Percentiles rank a stretch among this genome's conserved stretches.
phyloP scores from a whole-genome alignment of 768 basidiomycete genomes.

The Hortiboletus flavorubellus region DNA sequence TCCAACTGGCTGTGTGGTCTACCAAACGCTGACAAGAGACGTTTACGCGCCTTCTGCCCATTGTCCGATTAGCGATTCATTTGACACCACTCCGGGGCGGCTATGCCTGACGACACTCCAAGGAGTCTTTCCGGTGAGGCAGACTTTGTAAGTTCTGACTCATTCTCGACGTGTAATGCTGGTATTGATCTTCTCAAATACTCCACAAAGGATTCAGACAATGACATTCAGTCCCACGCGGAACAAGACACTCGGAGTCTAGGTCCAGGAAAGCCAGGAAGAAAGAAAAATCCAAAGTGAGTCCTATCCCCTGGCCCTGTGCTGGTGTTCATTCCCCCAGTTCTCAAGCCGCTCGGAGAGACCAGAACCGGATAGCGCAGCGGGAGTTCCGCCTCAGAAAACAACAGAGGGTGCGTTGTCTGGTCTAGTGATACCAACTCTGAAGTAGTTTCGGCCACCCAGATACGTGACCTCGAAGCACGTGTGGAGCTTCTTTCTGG shows the following conservation, averaged over 20 bases:
- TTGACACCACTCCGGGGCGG: neutral
- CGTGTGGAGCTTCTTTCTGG: conserved; percentile 93
- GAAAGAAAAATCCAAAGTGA: conserved; percentile 90
- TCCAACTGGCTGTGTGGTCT: conserved; percentile 5
- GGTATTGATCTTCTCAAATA: conserved; percentile 7
- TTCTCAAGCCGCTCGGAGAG: conserved; percentile 83
- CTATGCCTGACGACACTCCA: conserved; percentile 49
- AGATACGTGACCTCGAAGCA: conserved; percentile 96
- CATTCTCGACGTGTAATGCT: conserved; percentile 10
- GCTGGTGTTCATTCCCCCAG: conserved; percentile 38
- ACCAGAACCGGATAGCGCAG: conserved; percentile 91
- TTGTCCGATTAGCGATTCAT: conserved; percentile 33
- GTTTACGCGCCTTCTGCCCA: neutral
- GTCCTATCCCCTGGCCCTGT: conserved; percentile 20
- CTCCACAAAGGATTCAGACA: conserved; percentile 58
- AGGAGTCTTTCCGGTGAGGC: conserved; percentile 64
- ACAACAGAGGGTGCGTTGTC: conserved; percentile 66
- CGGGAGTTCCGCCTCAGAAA: conserved; percentile 90
- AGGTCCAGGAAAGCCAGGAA: conserved; percentile 46
- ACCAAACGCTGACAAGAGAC: neutral
- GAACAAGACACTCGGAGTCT: conserved; percentile 21
- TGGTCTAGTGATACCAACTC: neutral
- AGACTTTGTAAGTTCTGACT: conserved; percentile 40
- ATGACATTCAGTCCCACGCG: conserved; percentile 55
- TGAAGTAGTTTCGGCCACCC: conserved; percentile 9